phyloP scores from a whole-genome alignment of 495 filamentous ascomycete species.

The Beverwykella pulmonaria region DNA sequence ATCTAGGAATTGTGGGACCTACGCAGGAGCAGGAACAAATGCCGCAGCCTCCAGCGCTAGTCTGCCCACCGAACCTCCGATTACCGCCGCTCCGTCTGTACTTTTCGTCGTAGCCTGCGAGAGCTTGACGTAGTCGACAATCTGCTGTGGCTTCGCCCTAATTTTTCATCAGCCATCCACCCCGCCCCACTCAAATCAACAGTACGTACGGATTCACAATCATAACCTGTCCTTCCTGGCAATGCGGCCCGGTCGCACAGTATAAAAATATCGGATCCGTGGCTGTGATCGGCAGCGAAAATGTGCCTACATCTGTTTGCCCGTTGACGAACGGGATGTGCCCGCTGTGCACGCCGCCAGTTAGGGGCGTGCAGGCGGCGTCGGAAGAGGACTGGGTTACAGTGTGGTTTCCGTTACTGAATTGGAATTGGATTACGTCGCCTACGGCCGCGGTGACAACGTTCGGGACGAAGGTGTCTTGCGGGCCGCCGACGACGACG shows the following conservation, averaged over 20 bases:
- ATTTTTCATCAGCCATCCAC: too few relatives aligned
- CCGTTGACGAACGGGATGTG: conserved; percentile 18
- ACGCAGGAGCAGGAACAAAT: conserved; percentile 1
- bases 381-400: conserved; percentile 2
- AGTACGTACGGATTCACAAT: conserved; percentile 14
- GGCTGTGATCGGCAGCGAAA: conserved; percentile 8
- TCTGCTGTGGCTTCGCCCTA: neutral
- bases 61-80: conserved; percentile 3
- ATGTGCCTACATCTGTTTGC: conserved; percentile 11
- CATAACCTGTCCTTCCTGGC: conserved; percentile 22
- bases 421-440: conserved; percentile 24
- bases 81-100: neutral
- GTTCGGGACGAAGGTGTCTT: conserved; percentile 22
- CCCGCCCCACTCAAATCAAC: neutral
- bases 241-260: conserved; percentile 25
- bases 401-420: conserved; percentile 24
- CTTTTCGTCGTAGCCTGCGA: conserved; percentile 11
- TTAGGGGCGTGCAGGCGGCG: conserved; percentile 8
- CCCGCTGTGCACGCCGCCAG: conserved; percentile 14
- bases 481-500: conserved; percentile 23
- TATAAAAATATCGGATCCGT: conserved; percentile 18
- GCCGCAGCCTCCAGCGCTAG: conserved; percentile 3
- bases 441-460: conserved; percentile 12
- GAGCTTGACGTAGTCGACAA: conserved; percentile 8
- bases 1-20: neutral